Base-by-base conservation (phyloP, 495 filamentous ascomycete genomes). In the Aspergillus homomorphus region DNA sequence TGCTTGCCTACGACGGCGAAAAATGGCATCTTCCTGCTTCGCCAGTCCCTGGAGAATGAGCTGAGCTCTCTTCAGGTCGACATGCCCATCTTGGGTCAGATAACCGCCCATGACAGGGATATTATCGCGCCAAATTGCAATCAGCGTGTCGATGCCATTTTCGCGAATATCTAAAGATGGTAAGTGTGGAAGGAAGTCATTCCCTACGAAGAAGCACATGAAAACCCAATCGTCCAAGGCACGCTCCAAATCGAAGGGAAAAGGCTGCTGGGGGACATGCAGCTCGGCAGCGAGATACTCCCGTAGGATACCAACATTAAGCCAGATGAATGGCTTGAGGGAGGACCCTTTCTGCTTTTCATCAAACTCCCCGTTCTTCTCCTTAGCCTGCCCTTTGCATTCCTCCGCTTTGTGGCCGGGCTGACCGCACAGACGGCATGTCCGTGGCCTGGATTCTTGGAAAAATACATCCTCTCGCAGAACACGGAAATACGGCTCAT, bases 201-300 rank as follows among this genome's bases (percentile, higher is more conserved):
- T 99, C 63, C 94, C 94, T 58, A 99, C 94, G 70, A 99, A 99
- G 75, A 96, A 99, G 78, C 94, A 99, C 93, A 99, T 96, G 73
- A 99, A 99, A 16, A 99, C 91, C 94, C 95, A 98, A 72, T 99
- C 94, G 77, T 99, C 94, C 54, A 99, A 79, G n/a, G 95, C 94
- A 62, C 94, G 83, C 69, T 99, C 94, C 26, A 97, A 78, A 70
- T 99, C 91, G 66, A 90, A 90, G 62, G 84, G 85, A 61, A 91
- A 90, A 46, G 87, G 85, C 51, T 91, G 90, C 30, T 82, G 79
- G 44, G 90, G 89, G 26, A 96, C 85, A 63, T 89, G 80, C 56
- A 99, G 84, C 71, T 99, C 94, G 53, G 86, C 87, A 59, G 86
- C 91, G 54, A 99, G 82, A 69, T 99, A 99, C 73, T 99, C 94